These are phyloP conservation scores for Tetrastigma voinierianum DNA, from an alignment of 164 flowering plant genomes.

Conservation along the genomic window DNA sequence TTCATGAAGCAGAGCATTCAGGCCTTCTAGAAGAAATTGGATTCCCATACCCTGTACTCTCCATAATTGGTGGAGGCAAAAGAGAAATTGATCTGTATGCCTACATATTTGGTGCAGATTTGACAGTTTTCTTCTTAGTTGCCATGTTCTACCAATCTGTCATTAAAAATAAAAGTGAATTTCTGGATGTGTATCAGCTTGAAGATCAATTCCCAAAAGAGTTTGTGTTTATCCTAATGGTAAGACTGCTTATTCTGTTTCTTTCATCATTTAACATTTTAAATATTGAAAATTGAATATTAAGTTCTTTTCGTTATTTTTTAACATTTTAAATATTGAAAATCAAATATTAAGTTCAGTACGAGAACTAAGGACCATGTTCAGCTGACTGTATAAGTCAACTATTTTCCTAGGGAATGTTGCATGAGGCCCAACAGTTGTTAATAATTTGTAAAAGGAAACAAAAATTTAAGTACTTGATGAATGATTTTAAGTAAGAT, in stretches of 20 bases:
- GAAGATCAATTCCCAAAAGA: conserved; percentile 99
- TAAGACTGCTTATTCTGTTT: conserved; percentile 23
- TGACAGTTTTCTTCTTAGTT: conserved; percentile 86
- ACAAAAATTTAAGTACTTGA: not conserved
- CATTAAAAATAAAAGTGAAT: conserved; percentile 77
- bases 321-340: not conserved
- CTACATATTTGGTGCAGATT: conserved; percentile 92
- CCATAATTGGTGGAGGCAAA: conserved; percentile 94
- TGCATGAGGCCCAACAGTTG: not conserved
- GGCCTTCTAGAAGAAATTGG: conserved; percentile 65
- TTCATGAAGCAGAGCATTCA: conserved; percentile 44
- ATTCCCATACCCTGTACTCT: conserved; percentile 75
- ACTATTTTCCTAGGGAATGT: not conserved
- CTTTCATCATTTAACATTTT: not conserved
- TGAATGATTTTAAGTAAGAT: not conserved
- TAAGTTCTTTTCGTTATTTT: not conserved
- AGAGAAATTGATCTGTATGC: conserved; percentile 97
- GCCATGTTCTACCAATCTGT: conserved; percentile 88
- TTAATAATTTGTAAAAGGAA: not conserved
- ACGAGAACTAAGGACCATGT: not conserved
- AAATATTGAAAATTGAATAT: no score
- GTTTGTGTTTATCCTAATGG: conserved; percentile 83
- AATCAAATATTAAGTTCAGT: not conserved
- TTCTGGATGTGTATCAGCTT: conserved; percentile 94
- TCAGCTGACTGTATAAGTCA: not conserved